phyloP scores from a whole-genome alignment of 2,329 filamentous ascomycete species.

The Fusarium solani-melongenae region DNA sequence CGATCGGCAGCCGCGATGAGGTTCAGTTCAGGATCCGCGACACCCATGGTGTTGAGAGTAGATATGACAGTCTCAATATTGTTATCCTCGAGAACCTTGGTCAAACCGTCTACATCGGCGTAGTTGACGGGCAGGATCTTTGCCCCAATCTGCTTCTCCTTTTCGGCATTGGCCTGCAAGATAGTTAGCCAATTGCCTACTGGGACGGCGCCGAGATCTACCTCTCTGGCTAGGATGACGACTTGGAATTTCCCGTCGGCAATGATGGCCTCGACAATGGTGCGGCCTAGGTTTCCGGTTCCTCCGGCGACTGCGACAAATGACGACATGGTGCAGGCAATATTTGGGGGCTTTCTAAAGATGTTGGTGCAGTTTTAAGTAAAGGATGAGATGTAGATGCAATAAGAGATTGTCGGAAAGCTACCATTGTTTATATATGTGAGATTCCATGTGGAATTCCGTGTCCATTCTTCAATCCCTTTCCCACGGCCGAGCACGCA shows the following conservation, averaged over 20 bases:
- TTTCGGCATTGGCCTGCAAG: background rate
- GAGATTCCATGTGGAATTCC: background rate
- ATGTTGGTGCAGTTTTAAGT: background rate
- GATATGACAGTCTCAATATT: background rate
- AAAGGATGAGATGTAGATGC: background rate
- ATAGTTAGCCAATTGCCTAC: background rate
- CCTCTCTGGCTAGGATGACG: background rate
- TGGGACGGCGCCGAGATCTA: background rate
- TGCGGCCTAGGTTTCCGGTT: background rate
- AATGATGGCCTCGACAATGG: background rate
- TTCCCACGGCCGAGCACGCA: background rate
- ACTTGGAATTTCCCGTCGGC: background rate
- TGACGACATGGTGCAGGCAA: background rate
- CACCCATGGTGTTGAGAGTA: background rate
- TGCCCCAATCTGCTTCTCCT: background rate
- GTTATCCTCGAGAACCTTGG: background rate
- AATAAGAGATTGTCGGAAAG: background rate
- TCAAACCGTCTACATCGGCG: background rate
- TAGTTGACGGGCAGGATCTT: background rate
- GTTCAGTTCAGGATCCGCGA: background rate
- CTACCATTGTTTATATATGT: background rate
- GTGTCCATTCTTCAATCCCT: background rate
- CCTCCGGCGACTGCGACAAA: background rate
- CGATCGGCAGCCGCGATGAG: background rate
- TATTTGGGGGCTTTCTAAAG: background rate